Evolutionary conservation across 2,329 filamentous ascomycete species (phyloP), one percentile per base, ranked within the genome.

Genomic region (Aspergillus brasiliensis): DNA sequence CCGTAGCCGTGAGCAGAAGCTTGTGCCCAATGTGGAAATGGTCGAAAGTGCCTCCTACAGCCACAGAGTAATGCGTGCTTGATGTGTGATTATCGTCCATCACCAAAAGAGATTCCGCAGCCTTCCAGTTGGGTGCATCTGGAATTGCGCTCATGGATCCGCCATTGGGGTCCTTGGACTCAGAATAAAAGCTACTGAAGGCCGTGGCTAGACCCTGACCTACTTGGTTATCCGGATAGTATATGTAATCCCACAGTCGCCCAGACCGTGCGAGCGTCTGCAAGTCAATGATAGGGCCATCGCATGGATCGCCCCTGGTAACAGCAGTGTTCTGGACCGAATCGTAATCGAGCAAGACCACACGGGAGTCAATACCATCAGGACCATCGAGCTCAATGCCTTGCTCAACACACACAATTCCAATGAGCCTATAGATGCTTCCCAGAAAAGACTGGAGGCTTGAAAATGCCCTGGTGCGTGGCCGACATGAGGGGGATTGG

Each of bases 1-100:
- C 86, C 0, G 90, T 91, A 62, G 93, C 93, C n/a, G 93, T 92
- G 19, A 99, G 85, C 19, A 99, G 84, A n/a, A 98, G 83, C 78
- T 98, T 99, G 80, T 99, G 95, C 5, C 95, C 95, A 3, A 91
- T 88, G 73, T 99, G 95, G 21, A 99, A 84, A 76, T 98, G 92
- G 75, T 99, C 95, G 77, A 98, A 99, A 0, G 95, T 99, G 8
- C 95, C 95, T 28, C 94, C 95, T 11, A 98, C 86, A 55, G 89
- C 91, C 52, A 96, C 89, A 13, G 86, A 83, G 60, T 81, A 78
- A 73, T 91, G 85, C 44, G 67, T 64, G 15, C 52, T 56, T 19
- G 62, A 47, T 55, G 63, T 57, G 21, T 51, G 34, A 25, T 59
- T 49, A 34, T 67, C 58, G 13, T 69, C 67, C n/a, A 70, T 60